Evolutionary conservation across 2,329 filamentous ascomycete genomes (phyloP).

Genomic region (Ophiostoma sp.): DNA sequence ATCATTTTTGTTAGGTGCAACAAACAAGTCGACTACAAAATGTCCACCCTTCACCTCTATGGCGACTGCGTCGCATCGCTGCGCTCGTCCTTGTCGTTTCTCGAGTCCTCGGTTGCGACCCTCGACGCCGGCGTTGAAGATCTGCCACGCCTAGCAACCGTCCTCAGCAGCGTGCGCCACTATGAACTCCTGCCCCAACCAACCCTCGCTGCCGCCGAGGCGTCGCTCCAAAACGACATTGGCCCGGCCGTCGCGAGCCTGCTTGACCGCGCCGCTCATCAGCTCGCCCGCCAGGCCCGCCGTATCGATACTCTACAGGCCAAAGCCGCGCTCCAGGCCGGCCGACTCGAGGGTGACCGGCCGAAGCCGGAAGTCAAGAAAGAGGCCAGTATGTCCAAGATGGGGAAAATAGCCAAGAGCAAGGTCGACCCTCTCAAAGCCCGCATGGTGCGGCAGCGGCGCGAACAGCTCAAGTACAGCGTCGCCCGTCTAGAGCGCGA

Average conservation of each 20-base stretch:
- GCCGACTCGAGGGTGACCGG: constrained; percentile 42
- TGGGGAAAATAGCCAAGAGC: not conserved
- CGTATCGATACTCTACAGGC: constrained; percentile 80
- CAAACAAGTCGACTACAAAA: constrained; percentile 8
- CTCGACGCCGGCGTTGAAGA: constrained; percentile 51
- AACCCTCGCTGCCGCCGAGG: constrained; percentile 73
- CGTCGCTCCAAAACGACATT: constrained; percentile 80
- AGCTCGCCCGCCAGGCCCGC: constrained; percentile 75
- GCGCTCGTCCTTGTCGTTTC: constrained; percentile 54
- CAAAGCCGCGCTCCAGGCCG: constrained; percentile 76
- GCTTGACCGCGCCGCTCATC: constrained; percentile 72
- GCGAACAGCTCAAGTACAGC: constrained; percentile 78
- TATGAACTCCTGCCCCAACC: constrained; percentile 88
- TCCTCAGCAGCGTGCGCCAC: constrained; percentile 62
- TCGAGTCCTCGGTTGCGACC: constrained; percentile 55
- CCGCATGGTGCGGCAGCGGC: constrained; percentile 67
- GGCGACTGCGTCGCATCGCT: constrained; percentile 55
- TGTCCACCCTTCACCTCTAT: constrained; percentile 35
- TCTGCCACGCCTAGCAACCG: constrained; percentile 50
- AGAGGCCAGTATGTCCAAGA: not conserved
- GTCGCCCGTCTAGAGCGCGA: constrained; percentile 82
- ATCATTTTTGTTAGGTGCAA: not conserved
- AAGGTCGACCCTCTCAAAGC: constrained; percentile 43
- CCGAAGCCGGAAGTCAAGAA: not conserved
- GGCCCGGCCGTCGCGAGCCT: constrained; percentile 77